A percentile compares a stretch with the other conserved stretches of the same genome.
These are phyloP conservation scores for Monoraphidium neglectum DNA, from an alignment of 139 green algal genomes.

Conservation along the genomic window DNA sequence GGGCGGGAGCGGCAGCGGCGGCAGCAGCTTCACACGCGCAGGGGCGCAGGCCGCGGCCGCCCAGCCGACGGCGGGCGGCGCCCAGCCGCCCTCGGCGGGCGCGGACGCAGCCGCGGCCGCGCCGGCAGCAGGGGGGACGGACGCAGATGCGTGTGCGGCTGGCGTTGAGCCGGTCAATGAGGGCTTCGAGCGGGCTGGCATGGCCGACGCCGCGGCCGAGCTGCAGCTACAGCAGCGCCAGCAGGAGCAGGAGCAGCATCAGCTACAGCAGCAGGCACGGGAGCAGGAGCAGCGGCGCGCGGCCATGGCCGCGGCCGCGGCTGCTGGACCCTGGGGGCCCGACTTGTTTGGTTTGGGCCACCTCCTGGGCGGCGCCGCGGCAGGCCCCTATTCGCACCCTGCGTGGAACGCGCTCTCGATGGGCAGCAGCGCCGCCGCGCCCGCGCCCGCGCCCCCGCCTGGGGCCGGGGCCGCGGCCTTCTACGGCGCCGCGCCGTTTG, in stretches of 20 bases:
- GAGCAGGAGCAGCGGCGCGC: too few species aligned
- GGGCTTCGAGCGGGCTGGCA: too few species aligned
- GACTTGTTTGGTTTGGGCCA: too few species aligned
- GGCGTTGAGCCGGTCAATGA: too few species aligned
- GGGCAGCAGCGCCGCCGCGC: conserved; percentile 1
- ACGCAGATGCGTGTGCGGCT: too few species aligned
- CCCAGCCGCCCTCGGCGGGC: background rate
- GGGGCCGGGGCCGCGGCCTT: background rate
- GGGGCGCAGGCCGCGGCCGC: background rate
- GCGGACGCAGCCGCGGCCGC: background rate
- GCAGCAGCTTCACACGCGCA: background rate
- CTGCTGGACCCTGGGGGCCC: too few species aligned
- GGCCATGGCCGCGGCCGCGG: too few species aligned
- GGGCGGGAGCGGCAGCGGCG: background rate
- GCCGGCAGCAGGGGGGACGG: background rate
- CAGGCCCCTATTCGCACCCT: background rate
- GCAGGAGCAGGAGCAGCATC: too few species aligned
- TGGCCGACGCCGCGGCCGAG: too few species aligned
- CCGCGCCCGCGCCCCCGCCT: background rate
- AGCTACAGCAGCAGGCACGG: too few species aligned
- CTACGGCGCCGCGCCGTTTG: background rate
- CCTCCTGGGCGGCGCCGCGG: too few species aligned
- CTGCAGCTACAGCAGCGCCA: too few species aligned
- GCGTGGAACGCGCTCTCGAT: conserved; percentile 11
- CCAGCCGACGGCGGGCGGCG: background rate